A percentile compares a stretch with the other conserved stretches of the same genome.
These are phyloP conservation scores for Neodidymelliopsis sp. DNA, from an alignment of 2,329 filamentous ascomycete species.

Conservation along the genomic window DNA sequence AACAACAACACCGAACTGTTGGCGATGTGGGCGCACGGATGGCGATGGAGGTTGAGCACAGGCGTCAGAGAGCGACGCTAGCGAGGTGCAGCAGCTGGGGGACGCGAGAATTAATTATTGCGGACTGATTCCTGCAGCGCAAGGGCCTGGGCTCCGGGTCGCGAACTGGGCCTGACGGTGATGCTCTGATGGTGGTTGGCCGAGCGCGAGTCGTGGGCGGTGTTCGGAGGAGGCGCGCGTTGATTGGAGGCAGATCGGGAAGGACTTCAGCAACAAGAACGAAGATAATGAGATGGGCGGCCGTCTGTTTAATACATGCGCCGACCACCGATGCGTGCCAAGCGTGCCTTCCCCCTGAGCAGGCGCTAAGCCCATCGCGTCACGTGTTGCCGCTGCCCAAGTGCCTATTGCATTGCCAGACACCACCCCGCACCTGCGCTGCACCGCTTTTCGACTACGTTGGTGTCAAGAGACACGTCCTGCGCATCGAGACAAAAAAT, in stretches of 20 bases:
- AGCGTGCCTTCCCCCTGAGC: conserved; percentile 36
- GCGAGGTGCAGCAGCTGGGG: conserved; percentile 30
- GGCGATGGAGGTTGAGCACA: conserved; percentile 26
- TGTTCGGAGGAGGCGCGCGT: conserved; percentile 41
- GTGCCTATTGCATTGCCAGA: background rate
- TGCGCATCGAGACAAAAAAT: background rate
- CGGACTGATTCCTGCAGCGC: conserved; percentile 13
- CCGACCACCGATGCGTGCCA: conserved; percentile 34
- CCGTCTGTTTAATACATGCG: conserved; percentile 21
- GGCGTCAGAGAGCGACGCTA: conserved; percentile 28
- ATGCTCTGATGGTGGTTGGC: conserved; percentile 35
- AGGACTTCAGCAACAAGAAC: conserved; percentile 33
- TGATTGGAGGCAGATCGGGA: conserved; percentile 46
- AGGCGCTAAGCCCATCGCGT: conserved; percentile 26
- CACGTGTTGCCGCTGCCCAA: conserved; percentile 16
- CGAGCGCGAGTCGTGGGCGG: conserved; percentile 33
- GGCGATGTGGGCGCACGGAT: conserved; percentile 33
- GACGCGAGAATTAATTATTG: conserved; percentile 23
- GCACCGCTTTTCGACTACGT: background rate
- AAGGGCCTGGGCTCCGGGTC: conserved; percentile 24
- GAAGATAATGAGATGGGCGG: conserved; percentile 21
- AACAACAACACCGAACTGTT: conserved; percentile 33
- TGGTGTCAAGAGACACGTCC: background rate
- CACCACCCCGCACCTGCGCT: conserved; percentile 8
- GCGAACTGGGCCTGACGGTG: conserved; percentile 25